These are phyloP conservation scores for Globisporangium orthogonon DNA, from an alignment of 352 stramenopile species.

Conservation along the genomic window DNA sequence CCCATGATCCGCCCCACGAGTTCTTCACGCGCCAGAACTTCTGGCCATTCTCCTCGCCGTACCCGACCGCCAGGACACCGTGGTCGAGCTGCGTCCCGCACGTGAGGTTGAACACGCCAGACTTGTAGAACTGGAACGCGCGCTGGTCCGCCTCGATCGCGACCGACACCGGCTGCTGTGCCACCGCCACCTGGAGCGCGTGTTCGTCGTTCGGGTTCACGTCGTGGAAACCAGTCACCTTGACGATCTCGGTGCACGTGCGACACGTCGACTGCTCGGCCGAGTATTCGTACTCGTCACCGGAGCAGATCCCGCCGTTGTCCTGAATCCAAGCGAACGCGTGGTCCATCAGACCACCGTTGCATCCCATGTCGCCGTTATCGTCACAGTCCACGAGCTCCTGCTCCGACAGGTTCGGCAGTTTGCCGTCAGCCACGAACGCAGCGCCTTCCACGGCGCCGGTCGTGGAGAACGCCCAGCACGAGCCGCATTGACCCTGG, in stretches of 20 bases:
- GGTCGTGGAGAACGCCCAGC: slow-evolving; percentile 97
- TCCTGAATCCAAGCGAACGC: slow-evolving; percentile 94
- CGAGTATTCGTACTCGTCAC: slow-evolving; percentile 95
- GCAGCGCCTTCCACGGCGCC: slow-evolving; percentile 96
- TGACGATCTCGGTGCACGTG: slow-evolving; percentile 79
- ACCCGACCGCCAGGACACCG: slow-evolving; percentile 95
- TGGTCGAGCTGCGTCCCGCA: slow-evolving; percentile 95
- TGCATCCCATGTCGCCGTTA: slow-evolving; percentile 94
- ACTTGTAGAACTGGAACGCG: slow-evolving; percentile 96
- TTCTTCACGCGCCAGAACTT: slow-evolving; percentile 97
- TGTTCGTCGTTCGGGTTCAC: slow-evolving; percentile 80
- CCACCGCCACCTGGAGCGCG: slow-evolving; percentile 85
- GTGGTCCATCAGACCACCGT: slow-evolving; percentile 97
- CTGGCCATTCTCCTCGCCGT: slow-evolving; percentile 82
- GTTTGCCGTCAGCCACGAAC: slow-evolving; percentile 89
- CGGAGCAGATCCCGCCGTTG: slow-evolving; percentile 90
- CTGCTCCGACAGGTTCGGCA: slow-evolving; percentile 95
- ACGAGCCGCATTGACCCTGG: slow-evolving; percentile 94
- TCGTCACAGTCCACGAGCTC: slow-evolving; percentile 97
- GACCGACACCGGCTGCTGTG: slow-evolving; percentile 91
- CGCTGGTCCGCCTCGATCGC: slow-evolving; percentile 93
- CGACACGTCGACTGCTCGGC: slow-evolving; percentile 65
- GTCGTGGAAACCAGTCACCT: slow-evolving; percentile 88
- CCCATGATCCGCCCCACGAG: slow-evolving; percentile 93
- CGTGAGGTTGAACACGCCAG: slow-evolving; percentile 82